Evolutionary conservation across 2,329 filamentous ascomycete genomes (phyloP).

Genomic region (Colletotrichum agaves): DNA sequence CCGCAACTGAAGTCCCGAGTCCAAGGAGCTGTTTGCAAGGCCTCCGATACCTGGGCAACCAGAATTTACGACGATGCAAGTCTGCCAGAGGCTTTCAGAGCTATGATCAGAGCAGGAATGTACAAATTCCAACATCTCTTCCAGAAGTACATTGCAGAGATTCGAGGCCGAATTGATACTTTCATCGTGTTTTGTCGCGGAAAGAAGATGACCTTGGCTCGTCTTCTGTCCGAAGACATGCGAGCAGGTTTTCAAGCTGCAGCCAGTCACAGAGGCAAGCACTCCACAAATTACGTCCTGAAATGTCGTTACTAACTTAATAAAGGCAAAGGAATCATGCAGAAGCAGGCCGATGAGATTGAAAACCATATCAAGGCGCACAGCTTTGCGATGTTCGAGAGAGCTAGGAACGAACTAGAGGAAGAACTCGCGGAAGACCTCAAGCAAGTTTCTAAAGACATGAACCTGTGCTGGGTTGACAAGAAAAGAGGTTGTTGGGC

Average conservation of each 20-base stretch:
- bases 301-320: not conserved
- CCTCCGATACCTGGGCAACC: not conserved
- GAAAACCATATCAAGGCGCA: not conserved
- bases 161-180: not conserved
- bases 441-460: not conserved
- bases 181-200: not conserved
- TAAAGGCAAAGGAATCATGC: slow-evolving; percentile 8
- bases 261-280: not conserved
- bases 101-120: not conserved
- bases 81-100: not conserved
- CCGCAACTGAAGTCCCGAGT: not conserved
- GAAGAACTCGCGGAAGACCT: not conserved
- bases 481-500: not conserved
- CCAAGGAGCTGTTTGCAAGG: not conserved
- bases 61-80: not conserved
- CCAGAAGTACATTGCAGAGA: not conserved
- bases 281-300: not conserved
- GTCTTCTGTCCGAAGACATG: not conserved
- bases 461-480: not conserved
- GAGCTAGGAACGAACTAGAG: not conserved
- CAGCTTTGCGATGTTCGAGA: not conserved
- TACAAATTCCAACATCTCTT: slow-evolving; percentile 8
- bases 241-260: slow-evolving; percentile 14
- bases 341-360: not conserved
- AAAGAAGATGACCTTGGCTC: not conserved